Evolutionary conservation across 148 eudicot species (phyloP), one percentile per base, ranked within the genome.

Genomic region (Camellia granthamiana): DNA sequence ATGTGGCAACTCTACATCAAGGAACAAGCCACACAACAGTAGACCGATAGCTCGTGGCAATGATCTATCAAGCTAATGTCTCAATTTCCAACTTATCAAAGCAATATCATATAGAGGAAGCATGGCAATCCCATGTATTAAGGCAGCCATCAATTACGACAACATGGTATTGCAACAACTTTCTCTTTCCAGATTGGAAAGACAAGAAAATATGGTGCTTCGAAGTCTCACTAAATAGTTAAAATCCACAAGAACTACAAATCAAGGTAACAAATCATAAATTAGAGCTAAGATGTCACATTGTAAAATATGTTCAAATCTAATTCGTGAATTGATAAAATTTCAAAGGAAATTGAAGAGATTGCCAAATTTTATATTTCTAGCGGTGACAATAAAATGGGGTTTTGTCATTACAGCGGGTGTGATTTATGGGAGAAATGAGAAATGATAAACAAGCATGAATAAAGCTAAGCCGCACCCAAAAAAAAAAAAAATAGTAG

Each of bases 391-490:
- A 3, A 69, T 49, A 43, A 69, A 3, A 3, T 18, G 52, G 52
- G 72, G 13, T 66, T 41, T 69, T 43, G 14, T 67, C 70, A 43
- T 38, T 38, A 68, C 43, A 12, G 14, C 12, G 13, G 13, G 49
- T 68, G 46, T 42, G 71, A 42, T 47, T 49, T 66, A 61, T 18
- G 47, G 14, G 71, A 68, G 71, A 68, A 68, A 66, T 13, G 69
- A 66, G 16, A 56, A 18, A 19, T 63, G 21, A n/a, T 7, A 8
- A 21, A 21, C 30, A 63, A 63, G 8, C 2, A 21, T 21, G 21
- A 7, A n/a, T 21, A 11, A 3, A 63, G 12, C 41, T 1, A 63
- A 21, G 8, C 18, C 3, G 1, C 2, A 21, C 9, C 3, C 0
- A 23, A 23, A 23, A 23, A 23, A 23, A 23, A 0, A 23, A 63